Evolutionary conservation across 1,284 basidiomycete genomes (phyloP), one percentile per base, ranked within the genome.

Genomic region (Cystobasidium slooffiae): DNA sequence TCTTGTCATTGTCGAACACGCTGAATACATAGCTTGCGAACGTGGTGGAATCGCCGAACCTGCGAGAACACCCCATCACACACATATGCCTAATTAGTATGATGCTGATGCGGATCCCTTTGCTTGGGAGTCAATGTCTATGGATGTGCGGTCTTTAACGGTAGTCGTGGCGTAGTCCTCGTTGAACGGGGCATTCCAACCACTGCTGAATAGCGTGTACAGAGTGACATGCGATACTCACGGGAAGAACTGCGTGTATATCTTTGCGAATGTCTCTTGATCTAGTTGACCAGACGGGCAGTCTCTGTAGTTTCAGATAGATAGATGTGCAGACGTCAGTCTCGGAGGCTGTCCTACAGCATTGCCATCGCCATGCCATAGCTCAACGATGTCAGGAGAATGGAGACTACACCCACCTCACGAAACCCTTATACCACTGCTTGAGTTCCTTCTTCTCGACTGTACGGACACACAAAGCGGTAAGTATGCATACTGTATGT

Each of bases 371-470:
- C 14, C 24, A 6, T 43, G 16, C 1, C 12, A 49, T 67, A 39
- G 12, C 18, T 16, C 31, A 47, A 9, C 31, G 46, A 43, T n/a
- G n/a, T n/a, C n/a, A n/a, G n/a, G n/a, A n/a, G n/a, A n/a, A n/a
- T n/a, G n/a, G n/a, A n/a, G 6, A 14, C 9, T 44, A 10, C n/a
- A 37, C 70, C 4, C 62, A 73, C 70, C 70, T 72, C 12, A 73
- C 49, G 49, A 77, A 70, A 14, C 70, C 76, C 67, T 76, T 77
- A 66, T 75, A 77, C 96, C 97, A 99, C 87, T 98, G 95, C 86
- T 99, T 96, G 68, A 99, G 89, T 84, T 99, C 97, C 84, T 95
- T 93, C 89, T 98, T 97, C 87, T 99, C 97, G 83, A 99, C 97
- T 99, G 83, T 53, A 20, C 31, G 37, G 5, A 20, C 18, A 16